Base-by-base conservation (phyloP, 768 basidiomycete genomes). In the Myochromella boudieri region DNA sequence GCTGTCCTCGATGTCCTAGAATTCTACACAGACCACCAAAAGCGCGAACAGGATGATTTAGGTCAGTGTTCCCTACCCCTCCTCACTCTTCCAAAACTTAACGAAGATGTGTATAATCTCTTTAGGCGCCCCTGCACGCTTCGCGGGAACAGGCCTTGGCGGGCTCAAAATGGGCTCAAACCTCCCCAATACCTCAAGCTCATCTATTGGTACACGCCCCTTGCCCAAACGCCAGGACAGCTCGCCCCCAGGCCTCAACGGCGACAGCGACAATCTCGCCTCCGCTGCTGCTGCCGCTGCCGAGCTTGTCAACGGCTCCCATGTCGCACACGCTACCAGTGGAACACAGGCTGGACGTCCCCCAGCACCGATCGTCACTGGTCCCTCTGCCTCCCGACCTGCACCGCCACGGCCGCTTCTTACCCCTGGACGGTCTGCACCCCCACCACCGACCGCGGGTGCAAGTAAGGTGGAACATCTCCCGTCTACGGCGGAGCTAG, bases 1-100 rank as follows among this genome's bases (percentile, higher is more conserved):
- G 95, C 95, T 1, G 95, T 99, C 11, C 78, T 98, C 14, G 95
- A 97, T 51, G 95, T 97, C 1, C 84, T 99, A 51, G 95, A 98
- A 62, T 99, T 98, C 71, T 99, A 97, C 67, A 97, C 95, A 10
- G 93, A 95, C 65, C 91, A 92, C 58, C 92, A 95, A 72, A 95
- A 94, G 63, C 88, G 92, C n/a, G 92, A 95, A 64, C 67, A 85
- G 59, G 91, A 94, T 58, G 75, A 78, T 42, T 54, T 72, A 40
- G 67, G 72, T 65, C 48, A 49, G 58, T 56, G 43, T 24, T 58
- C 52, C 26, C 63, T 57, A 11, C 61, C 38, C 59, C 65, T 0
- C 51, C 59, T 4, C 57, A 57, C 24, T 59, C 60, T 28, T 34
- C 40, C 40, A 41, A 34, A 49, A 56, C 39, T 50, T 49, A 31